These are phyloP conservation scores for Chimonanthus praecox DNA, from an alignment of 164 flowering plant species.

Conservation along the genomic window DNA sequence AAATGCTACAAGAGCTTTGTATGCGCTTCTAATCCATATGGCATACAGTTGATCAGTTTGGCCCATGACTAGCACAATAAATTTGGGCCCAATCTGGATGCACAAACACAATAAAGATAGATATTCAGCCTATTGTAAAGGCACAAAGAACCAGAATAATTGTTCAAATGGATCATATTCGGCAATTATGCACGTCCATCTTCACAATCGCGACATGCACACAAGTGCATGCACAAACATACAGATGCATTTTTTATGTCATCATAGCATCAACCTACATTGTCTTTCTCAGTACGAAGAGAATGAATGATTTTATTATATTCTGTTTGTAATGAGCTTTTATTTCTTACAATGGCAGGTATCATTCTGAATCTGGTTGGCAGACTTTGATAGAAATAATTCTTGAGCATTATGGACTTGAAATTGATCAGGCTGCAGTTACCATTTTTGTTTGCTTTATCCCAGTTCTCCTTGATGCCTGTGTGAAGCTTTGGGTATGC, in stretches of 20 bases:
- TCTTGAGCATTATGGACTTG: slow-evolving; percentile 84
- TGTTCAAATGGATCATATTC: too few relatives aligned
- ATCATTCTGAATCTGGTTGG: slow-evolving; percentile 99
- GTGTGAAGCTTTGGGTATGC: slow-evolving; percentile 95
- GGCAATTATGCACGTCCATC: too few relatives aligned
- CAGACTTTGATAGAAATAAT: slow-evolving; percentile 71
- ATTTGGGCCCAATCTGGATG: too few relatives aligned
- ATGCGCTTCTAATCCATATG: too few relatives aligned
- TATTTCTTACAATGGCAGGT: slow-evolving; percentile 39
- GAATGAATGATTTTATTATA: not conserved
- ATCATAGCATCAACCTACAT: not conserved
- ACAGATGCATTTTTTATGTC: not conserved
- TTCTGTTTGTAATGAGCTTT: not conserved
- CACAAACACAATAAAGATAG: too few relatives aligned
- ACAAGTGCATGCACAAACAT: not conserved
- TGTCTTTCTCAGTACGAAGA: too few relatives aligned
- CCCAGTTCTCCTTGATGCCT: slow-evolving; percentile 82
- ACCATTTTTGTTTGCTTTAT: slow-evolving; percentile 70
- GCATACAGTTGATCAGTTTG: too few relatives aligned
- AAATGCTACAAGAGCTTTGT: too few relatives aligned
- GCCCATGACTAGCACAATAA: too few relatives aligned
- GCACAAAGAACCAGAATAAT: too few relatives aligned
- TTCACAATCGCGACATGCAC: too few relatives aligned
- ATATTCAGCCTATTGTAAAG: too few relatives aligned
- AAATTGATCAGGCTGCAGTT: slow-evolving; percentile 63